Evolutionary conservation across 805 yeast genomes (phyloP), one percentile per base, ranked within the genome.

Genomic region (Candida methanosorbosa): DNA sequence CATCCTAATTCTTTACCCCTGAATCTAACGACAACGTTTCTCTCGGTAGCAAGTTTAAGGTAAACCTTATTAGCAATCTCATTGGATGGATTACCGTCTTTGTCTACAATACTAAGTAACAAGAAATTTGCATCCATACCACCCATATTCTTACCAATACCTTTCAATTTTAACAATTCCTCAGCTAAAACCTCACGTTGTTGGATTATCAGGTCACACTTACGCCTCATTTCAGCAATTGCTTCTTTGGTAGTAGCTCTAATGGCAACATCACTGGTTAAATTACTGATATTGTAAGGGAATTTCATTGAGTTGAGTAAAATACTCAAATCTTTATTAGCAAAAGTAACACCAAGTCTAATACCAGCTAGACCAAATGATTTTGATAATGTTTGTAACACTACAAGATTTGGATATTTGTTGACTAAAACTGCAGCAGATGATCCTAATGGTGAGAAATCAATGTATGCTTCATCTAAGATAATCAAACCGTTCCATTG

Each of bases 281-380:
- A 63, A 11, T 86, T 71, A 8, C 95, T 84, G 38, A 92, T 83
- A 56, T 90, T 92, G 61, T 92, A 92, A 2, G 98, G 98, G 25
- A 94, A 95, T 55, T 92, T 92, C 81, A 90, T 80, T 18, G 94
- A 75, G 56, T 92, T 92, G 48, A 92, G 61, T 32, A 83, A 71
- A 4, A 57, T 48, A 0, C 95, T 72, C 31, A 92, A 62, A 40
- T 70, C 72, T 12, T 65, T 61, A 14, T 70, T 63, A 4, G 88
- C 69, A 50, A 56, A 90, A 1, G 95, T 78, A 40, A 87, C 64
- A 18, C 98, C 98, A 29, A 90, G 58, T 48, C 98, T 72, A 33
- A 88, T 81, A 30, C 97, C 97, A 3, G 98, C 98, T 35, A 92
- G 71, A 15, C 98, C 98, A 61, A 92, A 92, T 0, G 97, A 81